Evolutionary conservation across 2,329 filamentous ascomycete genomes (phyloP).

Genomic region (Pyrenochaeta sp.): DNA sequence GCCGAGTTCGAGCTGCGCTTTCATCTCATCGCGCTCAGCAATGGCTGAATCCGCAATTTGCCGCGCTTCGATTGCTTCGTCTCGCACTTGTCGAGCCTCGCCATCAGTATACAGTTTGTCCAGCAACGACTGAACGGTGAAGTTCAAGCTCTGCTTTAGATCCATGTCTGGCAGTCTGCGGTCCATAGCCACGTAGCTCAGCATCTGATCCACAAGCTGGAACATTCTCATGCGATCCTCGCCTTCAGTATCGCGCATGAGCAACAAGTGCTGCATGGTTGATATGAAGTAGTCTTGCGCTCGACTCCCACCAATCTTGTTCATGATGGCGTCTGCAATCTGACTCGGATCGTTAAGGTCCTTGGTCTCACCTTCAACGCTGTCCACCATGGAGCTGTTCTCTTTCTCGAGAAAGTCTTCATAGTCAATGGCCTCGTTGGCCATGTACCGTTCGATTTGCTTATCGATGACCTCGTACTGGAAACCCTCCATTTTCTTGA

Average conservation of each 20-base stretch:
- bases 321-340: slow-evolving; percentile 92
- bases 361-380: slow-evolving; percentile 82
- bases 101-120: slow-evolving; percentile 97
- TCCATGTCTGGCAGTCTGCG: slow-evolving; percentile 95
- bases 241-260: slow-evolving; percentile 89
- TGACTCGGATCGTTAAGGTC: slow-evolving; percentile 93
- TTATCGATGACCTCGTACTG: slow-evolving; percentile 99
- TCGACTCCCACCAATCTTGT: slow-evolving; percentile 81
- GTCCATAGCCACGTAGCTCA: slow-evolving; percentile 99
- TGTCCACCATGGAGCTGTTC: slow-evolving; percentile 88
- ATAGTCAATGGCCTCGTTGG: slow-evolving; percentile 97
- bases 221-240: slow-evolving; percentile 96
- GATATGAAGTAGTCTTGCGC: slow-evolving; percentile 96
- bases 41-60: slow-evolving; percentile 96
- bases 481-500: slow-evolving; percentile 97
- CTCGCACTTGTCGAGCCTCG: slow-evolving; percentile 88
- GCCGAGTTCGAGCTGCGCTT: slow-evolving; percentile 84
- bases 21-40: slow-evolving; percentile 96
- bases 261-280: slow-evolving; percentile 90
- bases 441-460: slow-evolving; percentile 91
- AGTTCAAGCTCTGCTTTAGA: slow-evolving; percentile 95
- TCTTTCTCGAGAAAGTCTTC: slow-evolving; percentile 95
- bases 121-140: slow-evolving; percentile 92
- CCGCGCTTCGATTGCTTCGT: slow-evolving; percentile 88
- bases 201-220: slow-evolving; percentile 97